Percentiles rank a stretch among this genome's conserved stretches.
phyloP scores from a whole-genome alignment of 148 eudicot species.

The Diospyros lotus region DNA sequence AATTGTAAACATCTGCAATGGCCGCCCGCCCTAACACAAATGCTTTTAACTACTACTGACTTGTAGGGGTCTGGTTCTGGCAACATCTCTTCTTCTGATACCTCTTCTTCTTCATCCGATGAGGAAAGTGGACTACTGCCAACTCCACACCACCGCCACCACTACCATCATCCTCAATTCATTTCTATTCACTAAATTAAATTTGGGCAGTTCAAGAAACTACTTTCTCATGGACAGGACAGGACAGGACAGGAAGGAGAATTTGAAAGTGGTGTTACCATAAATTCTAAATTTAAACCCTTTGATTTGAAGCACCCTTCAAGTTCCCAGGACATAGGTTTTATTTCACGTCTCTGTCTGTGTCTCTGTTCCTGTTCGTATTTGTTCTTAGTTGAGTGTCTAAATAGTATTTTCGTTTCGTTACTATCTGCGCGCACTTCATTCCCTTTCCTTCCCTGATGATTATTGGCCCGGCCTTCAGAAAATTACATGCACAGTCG shows the following conservation, averaged over 20 bases:
- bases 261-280: slow-evolving; percentile 22
- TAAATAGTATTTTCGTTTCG: neutral
- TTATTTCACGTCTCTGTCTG: neutral
- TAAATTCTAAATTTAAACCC: too few species aligned
- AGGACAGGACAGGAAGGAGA: neutral
- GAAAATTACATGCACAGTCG: too few species aligned
- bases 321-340: neutral
- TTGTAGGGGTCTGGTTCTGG: too few species aligned
- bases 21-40: neutral
- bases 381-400: neutral
- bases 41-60: neutral
- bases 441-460: too few species aligned
- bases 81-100: slow-evolving; percentile 9
- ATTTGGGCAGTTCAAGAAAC: neutral
- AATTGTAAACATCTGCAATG: neutral
- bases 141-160: slow-evolving; percentile 4
- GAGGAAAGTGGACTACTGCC: slow-evolving; percentile 24
- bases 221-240: neutral
- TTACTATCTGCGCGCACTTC: too few species aligned
- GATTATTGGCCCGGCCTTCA: too few species aligned
- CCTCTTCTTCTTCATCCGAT: slow-evolving; percentile 25
- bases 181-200: slow-evolving; percentile 5
- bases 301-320: slow-evolving; percentile 14
- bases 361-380: neutral
- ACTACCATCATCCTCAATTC: neutral